Evolutionary conservation across 495 filamentous ascomycete species (phyloP).

Genomic region (Penicillium maclennaniae): DNA sequence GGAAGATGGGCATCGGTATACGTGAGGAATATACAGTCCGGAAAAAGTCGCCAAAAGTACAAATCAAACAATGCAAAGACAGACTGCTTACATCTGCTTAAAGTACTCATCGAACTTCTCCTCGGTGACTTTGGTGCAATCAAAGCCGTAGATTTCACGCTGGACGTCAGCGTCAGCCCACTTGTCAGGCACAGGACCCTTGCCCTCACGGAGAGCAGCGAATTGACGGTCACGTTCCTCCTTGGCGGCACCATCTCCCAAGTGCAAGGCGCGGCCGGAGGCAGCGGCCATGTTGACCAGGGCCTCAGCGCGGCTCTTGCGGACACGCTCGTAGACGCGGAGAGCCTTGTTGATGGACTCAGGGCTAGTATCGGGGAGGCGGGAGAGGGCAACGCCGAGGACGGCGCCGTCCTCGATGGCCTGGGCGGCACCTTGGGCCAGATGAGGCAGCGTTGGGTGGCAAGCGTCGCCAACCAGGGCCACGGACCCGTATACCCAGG

Average conservation of each 20-base stretch:
- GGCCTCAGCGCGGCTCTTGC: constrained; percentile 65
- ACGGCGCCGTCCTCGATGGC: constrained; percentile 78
- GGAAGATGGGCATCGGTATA: constrained; percentile 2
- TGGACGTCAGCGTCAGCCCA: constrained; percentile 80
- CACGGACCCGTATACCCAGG: constrained; percentile 63
- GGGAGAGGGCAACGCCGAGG: constrained; percentile 59
- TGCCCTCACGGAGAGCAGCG: constrained; percentile 54
- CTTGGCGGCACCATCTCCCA: constrained; percentile 71
- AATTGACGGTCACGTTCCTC: constrained; percentile 73
- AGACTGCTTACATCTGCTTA: constrained; percentile 32
- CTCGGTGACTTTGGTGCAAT: constrained; percentile 58
- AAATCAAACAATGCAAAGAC: constrained; percentile 8
- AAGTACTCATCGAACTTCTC: constrained; percentile 60
- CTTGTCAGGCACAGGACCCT: constrained; percentile 65
- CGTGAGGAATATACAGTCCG: constrained; percentile 5
- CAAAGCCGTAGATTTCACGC: constrained; percentile 69
- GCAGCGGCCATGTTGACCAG: constrained; percentile 69
- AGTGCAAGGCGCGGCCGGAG: constrained; percentile 63
- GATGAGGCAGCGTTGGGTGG: constrained; percentile 73
- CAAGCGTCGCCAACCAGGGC: constrained; percentile 77
- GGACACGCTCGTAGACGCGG: constrained; percentile 65
- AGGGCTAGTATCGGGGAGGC: constrained; percentile 49
- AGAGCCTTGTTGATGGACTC: constrained; percentile 61
- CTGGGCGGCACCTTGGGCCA: constrained; percentile 80
- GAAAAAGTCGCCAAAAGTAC: not conserved